Evolutionary conservation across 1,284 basidiomycete genomes (phyloP), one percentile per base, ranked within the genome.

Genomic region (Malassezia brasiliensis): DNA sequence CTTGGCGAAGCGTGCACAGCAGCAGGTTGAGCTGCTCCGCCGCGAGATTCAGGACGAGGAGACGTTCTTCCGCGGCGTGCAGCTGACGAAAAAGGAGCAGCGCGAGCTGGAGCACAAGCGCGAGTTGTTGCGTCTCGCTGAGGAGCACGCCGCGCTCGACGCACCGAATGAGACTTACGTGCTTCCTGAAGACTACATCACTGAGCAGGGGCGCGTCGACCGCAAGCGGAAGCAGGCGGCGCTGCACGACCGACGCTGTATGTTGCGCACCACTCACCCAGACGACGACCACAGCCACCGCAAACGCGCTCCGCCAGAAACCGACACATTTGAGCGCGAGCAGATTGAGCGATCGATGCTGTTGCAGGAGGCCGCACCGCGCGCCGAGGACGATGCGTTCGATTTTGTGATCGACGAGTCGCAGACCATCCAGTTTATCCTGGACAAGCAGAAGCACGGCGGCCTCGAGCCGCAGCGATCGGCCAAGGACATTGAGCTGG

Each of bases 381-480:
- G 53, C 14, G 60, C 54, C 14, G 63, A 63, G 11, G 62, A 62
- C 28, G 83, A 84, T 47, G 78, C 77, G 25, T 98, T 94, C 74
- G 93, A 98, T 62, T 99, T 90, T 75, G 93, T 99, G 37, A 96
- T 98, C 72, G 93, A 99, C 77, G 93, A 96, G 75, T 86, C 83
- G 65, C 90, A 96, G 76, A 90, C 89, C 19, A 98, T 99, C 75
- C 81, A 90, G 68, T 99, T 96, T 76, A 84, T 94, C 69, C 84
- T 90, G 81, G 90, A 91, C 51, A 82, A 84, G 47, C 59, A 66
- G 42, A 56, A 60, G 45, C 53, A 59, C 20, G 62, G 62, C 20
- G 86, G 87, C 61, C 32, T 44, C 15, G 36, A 41, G 10, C 19
- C 37, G 49, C n/a, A 14, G 11, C 30, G 37, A 34, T 54, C 52